Evolutionary conservation across 1,139 yeast species (phyloP).

Genomic region (Suhomyces bokatorum): DNA sequence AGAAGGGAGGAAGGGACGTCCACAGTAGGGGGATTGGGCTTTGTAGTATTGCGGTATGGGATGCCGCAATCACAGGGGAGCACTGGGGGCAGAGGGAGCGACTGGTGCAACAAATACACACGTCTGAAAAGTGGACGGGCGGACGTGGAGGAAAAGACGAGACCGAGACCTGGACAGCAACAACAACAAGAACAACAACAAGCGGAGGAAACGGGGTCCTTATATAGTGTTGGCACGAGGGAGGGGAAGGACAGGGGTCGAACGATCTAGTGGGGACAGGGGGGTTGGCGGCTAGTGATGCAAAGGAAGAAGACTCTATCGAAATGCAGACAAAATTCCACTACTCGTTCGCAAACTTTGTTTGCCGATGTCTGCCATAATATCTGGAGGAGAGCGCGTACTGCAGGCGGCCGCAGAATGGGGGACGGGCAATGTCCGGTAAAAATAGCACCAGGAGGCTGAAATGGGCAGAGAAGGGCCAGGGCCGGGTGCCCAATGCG

Average conservation of each 20-base stretch:
- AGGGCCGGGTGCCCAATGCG: too few species aligned
- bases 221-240: not conserved
- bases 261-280: too few species aligned
- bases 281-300: too few species aligned
- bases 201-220: not conserved
- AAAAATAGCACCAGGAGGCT: slow-evolving; percentile 4
- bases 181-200: too few species aligned
- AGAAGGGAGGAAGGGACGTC: not conserved
- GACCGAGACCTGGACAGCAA: not conserved
- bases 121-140: slow-evolving; percentile 3
- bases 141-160: not conserved
- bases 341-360: slow-evolving; percentile 4
- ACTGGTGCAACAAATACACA: not conserved
- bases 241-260: not conserved
- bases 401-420: slow-evolving; percentile 3
- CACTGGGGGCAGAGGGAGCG: not conserved
- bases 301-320: not conserved
- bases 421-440: not conserved
- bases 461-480: not conserved
- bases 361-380: slow-evolving; percentile 9
- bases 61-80: not conserved
- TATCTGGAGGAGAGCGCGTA: slow-evolving; percentile 2
- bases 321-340: not conserved
- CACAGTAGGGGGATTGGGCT: not conserved
- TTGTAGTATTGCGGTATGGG: too few species aligned